Conservation (phyloP, 2,329 filamentous ascomycete species). For the Fusarium pilosicola region DNA sequence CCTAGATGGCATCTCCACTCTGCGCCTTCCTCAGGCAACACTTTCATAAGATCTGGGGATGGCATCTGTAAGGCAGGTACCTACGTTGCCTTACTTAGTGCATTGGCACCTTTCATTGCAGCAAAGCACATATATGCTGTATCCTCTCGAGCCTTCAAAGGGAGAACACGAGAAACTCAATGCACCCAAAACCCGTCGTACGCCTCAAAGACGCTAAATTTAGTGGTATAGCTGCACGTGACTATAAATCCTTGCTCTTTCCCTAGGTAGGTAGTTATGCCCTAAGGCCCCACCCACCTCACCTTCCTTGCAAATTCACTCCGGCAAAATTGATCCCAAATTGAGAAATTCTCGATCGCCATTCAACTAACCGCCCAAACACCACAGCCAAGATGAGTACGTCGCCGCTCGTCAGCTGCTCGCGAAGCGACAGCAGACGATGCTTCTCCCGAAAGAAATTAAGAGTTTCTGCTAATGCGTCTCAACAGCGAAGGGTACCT, state of each 20-base stretch:
- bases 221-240: neutral
- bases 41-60: neutral
- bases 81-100: neutral
- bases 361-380: slow-evolving; percentile 53
- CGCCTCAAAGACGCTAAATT: neutral
- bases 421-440: slow-evolving; percentile 25
- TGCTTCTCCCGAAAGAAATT: slow-evolving; percentile 22
- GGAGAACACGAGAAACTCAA: neutral
- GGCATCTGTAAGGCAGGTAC: neutral
- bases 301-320: slow-evolving; percentile 8
- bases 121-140: neutral
- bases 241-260: neutral
- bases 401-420: slow-evolving; percentile 46
- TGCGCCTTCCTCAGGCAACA: neutral
- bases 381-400: slow-evolving; percentile 68
- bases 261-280: neutral
- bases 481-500: slow-evolving; percentile 65
- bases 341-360: slow-evolving; percentile 51
- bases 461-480: slow-evolving; percentile 39
- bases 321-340: slow-evolving; percentile 52
- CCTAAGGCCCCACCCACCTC: too few relatives aligned
- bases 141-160: neutral
- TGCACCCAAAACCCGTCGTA: neutral
- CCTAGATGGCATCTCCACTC: neutral
- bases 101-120: neutral